phyloP scores from a whole-genome alignment of 116 monocot genomes.

The Papilionanthe hybrid region DNA sequence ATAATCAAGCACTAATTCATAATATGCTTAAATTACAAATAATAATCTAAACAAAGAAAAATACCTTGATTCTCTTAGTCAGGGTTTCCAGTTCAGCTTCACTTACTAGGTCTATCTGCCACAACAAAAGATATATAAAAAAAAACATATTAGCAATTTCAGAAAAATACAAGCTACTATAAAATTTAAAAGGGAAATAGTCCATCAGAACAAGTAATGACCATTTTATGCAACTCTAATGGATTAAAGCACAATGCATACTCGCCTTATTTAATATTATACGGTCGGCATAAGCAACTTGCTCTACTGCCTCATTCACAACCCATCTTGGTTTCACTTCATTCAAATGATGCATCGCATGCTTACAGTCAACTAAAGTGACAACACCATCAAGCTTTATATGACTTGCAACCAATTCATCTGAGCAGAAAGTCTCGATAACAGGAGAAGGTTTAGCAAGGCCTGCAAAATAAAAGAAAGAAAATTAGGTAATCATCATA shows the following conservation, averaged over 20 bases:
- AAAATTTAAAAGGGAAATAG: background rate
- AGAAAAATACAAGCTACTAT: background rate
- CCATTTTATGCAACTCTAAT: background rate
- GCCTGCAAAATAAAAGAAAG: constrained; percentile 32
- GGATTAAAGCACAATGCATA: background rate
- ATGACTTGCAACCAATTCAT: constrained; percentile 75
- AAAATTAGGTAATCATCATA: background rate
- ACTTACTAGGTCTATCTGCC: constrained; percentile 78
- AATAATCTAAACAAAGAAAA: background rate
- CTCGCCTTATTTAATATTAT: constrained; percentile 90
- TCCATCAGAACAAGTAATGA: background rate
- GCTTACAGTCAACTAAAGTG: constrained; percentile 93
- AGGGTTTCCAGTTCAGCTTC: constrained; percentile 51
- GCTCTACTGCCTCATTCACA: constrained; percentile 93
- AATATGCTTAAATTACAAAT: background rate
- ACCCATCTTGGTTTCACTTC: constrained; percentile 96
- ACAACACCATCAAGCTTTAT: constrained; percentile 97
- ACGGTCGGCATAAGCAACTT: constrained; percentile 93
- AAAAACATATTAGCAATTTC: background rate
- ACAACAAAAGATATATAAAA: constrained; percentile 6
- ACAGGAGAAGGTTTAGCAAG: constrained; percentile 97
- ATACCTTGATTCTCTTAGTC: constrained; percentile 66
- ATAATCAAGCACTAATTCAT: background rate
- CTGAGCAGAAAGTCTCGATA: constrained; percentile 93
- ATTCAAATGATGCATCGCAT: constrained; percentile 86